Base-by-base conservation (phyloP, 345 rosid genomes). In the Ricinus communis region DNA sequence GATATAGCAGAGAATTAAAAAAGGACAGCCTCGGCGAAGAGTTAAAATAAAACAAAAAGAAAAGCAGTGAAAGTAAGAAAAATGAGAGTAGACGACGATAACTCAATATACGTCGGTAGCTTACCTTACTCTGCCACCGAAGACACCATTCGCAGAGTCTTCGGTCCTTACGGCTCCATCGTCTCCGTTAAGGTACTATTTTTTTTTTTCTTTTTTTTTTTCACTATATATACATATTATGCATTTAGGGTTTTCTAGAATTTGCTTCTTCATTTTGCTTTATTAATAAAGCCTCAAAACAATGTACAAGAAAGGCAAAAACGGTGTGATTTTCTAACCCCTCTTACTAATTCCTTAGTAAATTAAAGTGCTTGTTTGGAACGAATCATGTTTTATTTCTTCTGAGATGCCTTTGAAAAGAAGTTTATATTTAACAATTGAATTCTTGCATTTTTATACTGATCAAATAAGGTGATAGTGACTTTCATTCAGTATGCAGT, bases 21-120 rank as follows among this genome's bases (percentile, higher is more conserved):
- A 6, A 43, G 5, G 8, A 43, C 47, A 43, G 14, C 11, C 36
- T 36, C 38, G 41, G 15, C 55, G 43, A 27, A 18, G 31, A 5
- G 1, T 15, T 24, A 28, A 10, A 33, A 28, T 46, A 50, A 54
- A 45, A 31, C 18, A 38, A 27, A 30, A 14, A 30, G 24, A n/a
- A n/a, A n/a, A n/a, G n/a, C n/a, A n/a, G n/a, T n/a, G n/a, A n/a
- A n/a, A 61, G 22, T 5, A 27, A 47, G 22, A 21, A 45, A 60
- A 47, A 93, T 93, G 98, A 88, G 96, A 77, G 71, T 94, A 64
- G 96, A 91, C 88, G 98, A 85, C 70, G 86, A 71, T 0, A 88
- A 85, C 70, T 91, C 96, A 28, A 93, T 94, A 45, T 94, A 94
- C 82, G 95, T 94, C 15, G 98, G 97, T 33, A 93, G 96, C 46